phyloP scores from a whole-genome alignment of 2,329 filamentous ascomycete genomes.

The Diaporthe longicolla region DNA sequence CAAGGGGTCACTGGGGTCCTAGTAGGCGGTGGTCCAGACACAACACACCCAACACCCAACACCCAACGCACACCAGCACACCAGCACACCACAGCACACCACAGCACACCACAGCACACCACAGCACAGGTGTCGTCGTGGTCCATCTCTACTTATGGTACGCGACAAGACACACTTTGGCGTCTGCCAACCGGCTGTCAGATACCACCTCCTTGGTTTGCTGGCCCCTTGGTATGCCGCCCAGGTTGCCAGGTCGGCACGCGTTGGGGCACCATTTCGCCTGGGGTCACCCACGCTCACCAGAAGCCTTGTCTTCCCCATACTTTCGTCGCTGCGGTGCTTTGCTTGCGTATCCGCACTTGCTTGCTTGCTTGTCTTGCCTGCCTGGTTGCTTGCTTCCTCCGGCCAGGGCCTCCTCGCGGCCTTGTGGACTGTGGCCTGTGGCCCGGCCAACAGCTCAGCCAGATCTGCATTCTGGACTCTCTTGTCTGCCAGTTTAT shows the following conservation, averaged over 20 bases:
- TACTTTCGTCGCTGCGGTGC: conserved; percentile 14
- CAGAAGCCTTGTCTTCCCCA: conserved; percentile 23
- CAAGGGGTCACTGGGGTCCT: no score
- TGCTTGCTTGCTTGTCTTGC: not conserved
- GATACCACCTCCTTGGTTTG: conserved; percentile 31
- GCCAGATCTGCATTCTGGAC: not conserved
- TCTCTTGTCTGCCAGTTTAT: not conserved
- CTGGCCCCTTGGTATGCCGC: conserved; percentile 25
- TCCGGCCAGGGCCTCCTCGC: conserved; percentile 1
- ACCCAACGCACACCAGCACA: no score
- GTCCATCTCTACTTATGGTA: not conserved
- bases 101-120: conserved; percentile 9
- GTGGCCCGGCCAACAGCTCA: conserved; percentile 26
- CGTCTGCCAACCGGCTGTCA: conserved; percentile 28
- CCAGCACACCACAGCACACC: not conserved
- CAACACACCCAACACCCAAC: not conserved
- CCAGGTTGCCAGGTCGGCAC: conserved; percentile 11
- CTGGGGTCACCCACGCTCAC: conserved; percentile 29
- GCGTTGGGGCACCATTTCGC: conserved; percentile 1
- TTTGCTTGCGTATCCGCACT: not conserved
- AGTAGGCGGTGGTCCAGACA: not conserved
- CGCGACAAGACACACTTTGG: not conserved
- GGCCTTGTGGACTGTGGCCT: not conserved
- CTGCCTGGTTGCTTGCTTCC: not conserved
- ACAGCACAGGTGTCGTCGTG: not conserved